These are phyloP conservation scores for Trichoderma afroharzianum DNA, from an alignment of 2,329 filamentous ascomycete genomes.

Conservation along the genomic window DNA sequence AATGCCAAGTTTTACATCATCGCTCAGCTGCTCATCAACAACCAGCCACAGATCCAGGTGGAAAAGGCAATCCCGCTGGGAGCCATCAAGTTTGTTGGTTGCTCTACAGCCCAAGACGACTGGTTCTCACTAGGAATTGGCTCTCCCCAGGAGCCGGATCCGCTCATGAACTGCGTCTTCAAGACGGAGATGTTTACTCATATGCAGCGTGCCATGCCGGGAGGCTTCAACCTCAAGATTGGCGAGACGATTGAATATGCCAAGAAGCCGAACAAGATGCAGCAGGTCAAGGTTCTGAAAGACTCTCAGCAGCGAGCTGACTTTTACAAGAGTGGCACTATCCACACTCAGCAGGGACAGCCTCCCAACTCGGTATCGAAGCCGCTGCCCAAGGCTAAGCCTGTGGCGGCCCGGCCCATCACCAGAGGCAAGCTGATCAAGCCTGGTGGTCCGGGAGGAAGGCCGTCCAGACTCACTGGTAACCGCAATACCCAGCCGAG, in stretches of 20 bases:
- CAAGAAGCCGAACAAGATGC: constrained; percentile 94
- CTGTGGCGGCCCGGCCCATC: constrained; percentile 82
- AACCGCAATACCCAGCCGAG: constrained; percentile 44
- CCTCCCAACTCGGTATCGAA: constrained; percentile 76
- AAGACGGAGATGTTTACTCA: constrained; percentile 98
- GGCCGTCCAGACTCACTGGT: constrained; percentile 66
- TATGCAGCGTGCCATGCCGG: constrained; percentile 74
- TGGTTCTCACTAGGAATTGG: constrained; percentile 93
- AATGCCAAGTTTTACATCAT: constrained; percentile 85
- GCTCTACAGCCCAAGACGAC: constrained; percentile 81
- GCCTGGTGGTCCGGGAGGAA: constrained; percentile 80
- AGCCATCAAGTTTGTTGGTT: constrained; percentile 81
- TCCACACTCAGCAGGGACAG: constrained; percentile 84
- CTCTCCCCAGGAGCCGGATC: constrained; percentile 88
- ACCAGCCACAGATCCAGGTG: constrained; percentile 73
- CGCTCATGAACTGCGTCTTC: constrained; percentile 87
- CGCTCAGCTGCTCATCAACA: constrained; percentile 76
- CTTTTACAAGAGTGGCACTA: constrained; percentile 87
- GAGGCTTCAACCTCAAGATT: constrained; percentile 77
- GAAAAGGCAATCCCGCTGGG: constrained; percentile 81
- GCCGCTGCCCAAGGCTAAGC: constrained; percentile 83
- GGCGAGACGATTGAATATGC: constrained; percentile 87
- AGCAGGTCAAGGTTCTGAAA: constrained; percentile 83
- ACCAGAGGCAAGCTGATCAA: constrained; percentile 90
- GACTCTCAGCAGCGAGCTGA: constrained; percentile 76